Evolutionary conservation across 192 early-diverging fungal genomes (phyloP), one percentile per base, ranked within the genome.

Genomic region (Gigaspora rosea): DNA sequence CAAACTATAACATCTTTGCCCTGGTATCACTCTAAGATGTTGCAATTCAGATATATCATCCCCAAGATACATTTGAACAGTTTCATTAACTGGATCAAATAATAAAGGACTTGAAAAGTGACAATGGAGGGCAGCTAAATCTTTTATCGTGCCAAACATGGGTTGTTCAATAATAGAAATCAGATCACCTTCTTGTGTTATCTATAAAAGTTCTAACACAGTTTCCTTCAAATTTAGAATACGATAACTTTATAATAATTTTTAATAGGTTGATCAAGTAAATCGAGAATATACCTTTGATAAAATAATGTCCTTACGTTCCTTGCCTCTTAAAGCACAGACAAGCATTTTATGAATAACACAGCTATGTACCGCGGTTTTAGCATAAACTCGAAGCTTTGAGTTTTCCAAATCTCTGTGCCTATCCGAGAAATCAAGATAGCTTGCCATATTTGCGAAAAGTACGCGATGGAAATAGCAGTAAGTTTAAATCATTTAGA

Each of bases 91-190:
- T 7, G 73, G 27, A 16, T 80, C 82, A 33, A 22, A 50, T 16
- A 36, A 32, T 27, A 51, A 33, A 10, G 32, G 35, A 12, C 73
- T 20, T 18, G 65, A 52, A 61, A 84, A 82, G 22, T 12, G 49
- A 49, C 76, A 82, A 58, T 52, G 20, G 8, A 84, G 33, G 4
- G 75, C 41, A 58, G 78, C 78, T 6, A 84, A 68, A 46, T 84
- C 83, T 33, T 82, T 84, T 59, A 84, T 84, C 7, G 79, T 84
- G 35, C 83, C 83, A 77, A 82, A 84, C 5, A 82, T 77, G 18
- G 81, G 79, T 73, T 84, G 83, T 41, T 82, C 81, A 46, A 80
- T 69, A 7, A 84, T 64, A 10, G 78, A 46, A 3, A 68, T 32
- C 12, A 82, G 49, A 3, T 73, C 61, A 8, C 83, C 83, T 20